Base-by-base conservation (phyloP, 2,329 filamentous ascomycete species). In the Ophiostoma tasmaniense region DNA sequence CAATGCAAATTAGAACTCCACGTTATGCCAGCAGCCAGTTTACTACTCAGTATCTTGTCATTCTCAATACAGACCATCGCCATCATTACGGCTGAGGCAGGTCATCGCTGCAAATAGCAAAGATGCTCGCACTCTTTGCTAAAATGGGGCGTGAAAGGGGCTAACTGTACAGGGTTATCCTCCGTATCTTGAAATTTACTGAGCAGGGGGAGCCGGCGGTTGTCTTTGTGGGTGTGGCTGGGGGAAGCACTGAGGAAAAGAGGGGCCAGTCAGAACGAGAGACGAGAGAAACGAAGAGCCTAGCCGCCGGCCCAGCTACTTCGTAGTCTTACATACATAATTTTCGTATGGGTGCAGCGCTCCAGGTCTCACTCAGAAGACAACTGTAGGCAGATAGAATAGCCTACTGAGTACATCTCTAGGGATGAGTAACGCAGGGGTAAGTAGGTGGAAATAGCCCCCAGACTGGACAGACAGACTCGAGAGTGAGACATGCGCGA, bases 101-200 rank as follows among this genome's bases (percentile, higher is more conserved):
- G 22, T 55, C n/a, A 28, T 25, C 50, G 10, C 50, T 14, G 3
- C 11, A 55, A 55, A 55, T 13, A 25, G 50, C 2, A 25, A 55
- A 55, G n/a, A 22, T 45, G 42, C 42, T 45, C 42, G 13, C 35
- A 37, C 37, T 14, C 37, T 39, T 1, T 39, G 37, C 20, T 20
- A 14, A 55, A 14, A 55, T 25, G 50, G 50, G 22, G n/a, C 50
- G 25, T 10, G 11, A 55, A 61, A 61, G 55, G 55, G 55, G 55
- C 55, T 61, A 61, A 33, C 55, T 61, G n/a, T 61, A 61, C 55
- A 33, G 55, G 55, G 55, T 33, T 61, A 61, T 33, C 55, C 25
- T 61, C 55, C 28, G 55, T 61, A 61, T 25, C 25, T 17, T 33
- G 55, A 13, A 20, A 22, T 59, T 25, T 33, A 61, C 55, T 33